Conservation (phyloP, 1,284 basidiomycete genomes). For the Ceratobasidium sp. region DNA sequence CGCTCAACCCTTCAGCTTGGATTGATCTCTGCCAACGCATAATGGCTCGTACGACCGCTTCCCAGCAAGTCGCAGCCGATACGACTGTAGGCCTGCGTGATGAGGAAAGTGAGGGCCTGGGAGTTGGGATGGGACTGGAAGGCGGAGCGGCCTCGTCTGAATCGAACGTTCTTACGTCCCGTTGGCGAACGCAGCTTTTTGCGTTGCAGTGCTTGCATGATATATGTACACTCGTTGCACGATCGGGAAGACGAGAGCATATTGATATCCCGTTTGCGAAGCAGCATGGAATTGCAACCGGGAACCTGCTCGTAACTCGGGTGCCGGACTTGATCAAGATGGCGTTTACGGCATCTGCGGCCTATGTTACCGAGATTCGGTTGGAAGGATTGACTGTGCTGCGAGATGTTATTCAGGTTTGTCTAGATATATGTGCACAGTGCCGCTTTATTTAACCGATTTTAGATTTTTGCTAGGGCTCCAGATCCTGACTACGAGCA, state of each 20-base stretch:
- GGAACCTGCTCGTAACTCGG: conserved; percentile 80
- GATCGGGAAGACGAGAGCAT: conserved; percentile 84
- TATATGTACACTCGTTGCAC: conserved; percentile 83
- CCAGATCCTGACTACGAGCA: conserved; percentile 96
- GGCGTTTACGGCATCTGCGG: conserved; percentile 97
- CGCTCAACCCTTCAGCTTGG: conserved; percentile 95
- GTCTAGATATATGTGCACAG: conserved; percentile 45
- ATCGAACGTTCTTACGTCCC: conserved; percentile 69
- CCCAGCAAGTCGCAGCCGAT: conserved; percentile 74
- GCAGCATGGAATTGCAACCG: conserved; percentile 61
- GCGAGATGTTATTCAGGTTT: conserved; percentile 91
- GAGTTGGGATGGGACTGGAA: conserved; percentile 64
- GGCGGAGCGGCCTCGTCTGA: conserved; percentile 58
- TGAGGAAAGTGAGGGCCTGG: conserved; percentile 93
- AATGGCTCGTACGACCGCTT: conserved; percentile 89
- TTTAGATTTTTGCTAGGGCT: conserved; percentile 84
- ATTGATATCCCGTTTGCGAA: conserved; percentile 80
- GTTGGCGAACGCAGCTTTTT: conserved; percentile 98
- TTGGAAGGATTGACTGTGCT: conserved; percentile 93
- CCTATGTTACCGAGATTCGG: conserved; percentile 95
- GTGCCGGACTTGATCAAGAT: conserved; percentile 95
- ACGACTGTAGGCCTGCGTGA: conserved; percentile 75
- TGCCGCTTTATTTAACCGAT: neutral
- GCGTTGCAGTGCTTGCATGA: conserved; percentile 93
- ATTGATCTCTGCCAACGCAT: conserved; percentile 98